Evolutionary conservation across 1,284 basidiomycete species (phyloP).

Genomic region (Ganoderma boninense): DNA sequence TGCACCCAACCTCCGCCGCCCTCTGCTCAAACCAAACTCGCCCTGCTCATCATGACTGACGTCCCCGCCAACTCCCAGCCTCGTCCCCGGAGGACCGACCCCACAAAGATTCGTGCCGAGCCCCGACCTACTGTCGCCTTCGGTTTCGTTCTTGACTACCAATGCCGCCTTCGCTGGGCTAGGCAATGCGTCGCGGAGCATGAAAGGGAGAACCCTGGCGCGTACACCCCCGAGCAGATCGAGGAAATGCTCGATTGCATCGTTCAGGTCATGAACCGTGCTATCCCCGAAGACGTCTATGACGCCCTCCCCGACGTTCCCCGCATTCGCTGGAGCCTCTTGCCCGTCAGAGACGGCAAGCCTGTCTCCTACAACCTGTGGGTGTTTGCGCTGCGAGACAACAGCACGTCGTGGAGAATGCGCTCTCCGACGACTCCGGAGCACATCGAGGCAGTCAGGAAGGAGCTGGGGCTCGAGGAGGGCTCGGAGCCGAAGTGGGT

Average conservation of each 20-base stretch:
- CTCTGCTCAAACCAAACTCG: too few relatives aligned
- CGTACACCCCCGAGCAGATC: not conserved
- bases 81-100: too few relatives aligned
- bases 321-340: not conserved
- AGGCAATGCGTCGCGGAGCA: not conserved
- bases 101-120: too few relatives aligned
- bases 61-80: too few relatives aligned
- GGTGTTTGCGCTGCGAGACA: not conserved
- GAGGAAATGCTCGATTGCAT: not conserved
- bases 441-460: not conserved
- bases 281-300: not conserved
- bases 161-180: not conserved
- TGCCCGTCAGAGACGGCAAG: not conserved
- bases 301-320: not conserved
- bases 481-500: not conserved
- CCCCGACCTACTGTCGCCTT: too few relatives aligned
- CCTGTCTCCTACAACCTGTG: not conserved
- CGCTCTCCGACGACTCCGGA: not conserved
- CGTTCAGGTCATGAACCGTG: not conserved
- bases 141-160: not conserved
- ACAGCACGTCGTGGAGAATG: not conserved
- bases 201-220: not conserved
- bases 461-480: not conserved
- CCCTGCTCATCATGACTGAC: too few relatives aligned
- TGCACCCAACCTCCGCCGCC: too few relatives aligned